These are phyloP conservation scores for Phytophthora cajani DNA, from an alignment of 352 stramenopile genomes.

Conservation along the genomic window DNA sequence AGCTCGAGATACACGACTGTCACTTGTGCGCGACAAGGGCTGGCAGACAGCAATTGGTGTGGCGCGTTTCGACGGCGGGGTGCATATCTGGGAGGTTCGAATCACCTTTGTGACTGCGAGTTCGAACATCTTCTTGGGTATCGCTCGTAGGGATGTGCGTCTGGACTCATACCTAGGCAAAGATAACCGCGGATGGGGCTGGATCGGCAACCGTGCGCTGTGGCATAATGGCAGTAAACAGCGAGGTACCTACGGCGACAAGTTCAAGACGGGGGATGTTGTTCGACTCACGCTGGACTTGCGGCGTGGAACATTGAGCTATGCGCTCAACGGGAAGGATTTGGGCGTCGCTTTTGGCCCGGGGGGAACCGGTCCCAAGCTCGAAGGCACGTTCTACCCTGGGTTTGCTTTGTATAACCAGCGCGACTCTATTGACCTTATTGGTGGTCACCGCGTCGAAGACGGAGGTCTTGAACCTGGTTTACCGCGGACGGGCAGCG, in stretches of 20 bases:
- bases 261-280: constrained; percentile 90
- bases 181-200: constrained; percentile 91
- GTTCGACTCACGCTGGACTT: constrained; percentile 87
- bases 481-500: constrained; percentile 40
- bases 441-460: constrained; percentile 85
- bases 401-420: constrained; percentile 91
- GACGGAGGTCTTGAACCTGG: constrained; percentile 47
- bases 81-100: constrained; percentile 91
- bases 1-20: constrained; percentile 82
- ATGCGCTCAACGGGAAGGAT: constrained; percentile 91
- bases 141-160: constrained; percentile 83
- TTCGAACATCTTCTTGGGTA: constrained; percentile 90
- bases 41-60: constrained; percentile 91
- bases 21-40: constrained; percentile 85
- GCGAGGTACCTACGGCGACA: constrained; percentile 89
- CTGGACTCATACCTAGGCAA: constrained; percentile 92
- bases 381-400: constrained; percentile 88
- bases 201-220: constrained; percentile 90
- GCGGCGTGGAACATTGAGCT: constrained; percentile 83
- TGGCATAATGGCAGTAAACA: constrained; percentile 93
- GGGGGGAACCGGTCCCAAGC: constrained; percentile 81
- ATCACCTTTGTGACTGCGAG: constrained; percentile 89
- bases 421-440: constrained; percentile 85
- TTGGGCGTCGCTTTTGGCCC: constrained; percentile 90
- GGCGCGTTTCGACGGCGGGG: constrained; percentile 81